Evolutionary conservation across 2,329 filamentous ascomycete genomes (phyloP), one percentile per base, ranked within the genome.

Genomic region (Cordyceps cateniannulata): DNA sequence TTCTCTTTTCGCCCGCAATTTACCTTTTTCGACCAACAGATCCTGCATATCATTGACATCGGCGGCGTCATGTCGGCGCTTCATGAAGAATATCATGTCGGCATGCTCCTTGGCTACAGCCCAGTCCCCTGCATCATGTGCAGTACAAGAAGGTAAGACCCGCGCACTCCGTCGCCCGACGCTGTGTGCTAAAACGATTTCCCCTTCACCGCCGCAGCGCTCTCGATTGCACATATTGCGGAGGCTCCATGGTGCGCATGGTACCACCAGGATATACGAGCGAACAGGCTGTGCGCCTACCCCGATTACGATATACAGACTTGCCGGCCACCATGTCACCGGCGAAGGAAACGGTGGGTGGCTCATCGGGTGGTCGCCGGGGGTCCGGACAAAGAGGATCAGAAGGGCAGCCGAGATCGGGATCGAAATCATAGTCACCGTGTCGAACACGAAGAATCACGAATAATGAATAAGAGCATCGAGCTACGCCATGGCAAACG

Each of bases 111-210:
- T 9, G 59, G 59, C 16, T 60, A 60, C 24, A 50, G 20, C 29
- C 59, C 59, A 24, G 59, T 60, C 3, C 59, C 51, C 8, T 60
- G 59, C 42, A 60, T 60, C 16, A 60, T 60, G 59, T 60, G 59
- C 59, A 60, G 16, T 32, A 49, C 35, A 9, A 38, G 44, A 48
- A 60, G 22, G 59, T 55, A 60, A 18, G 35, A 49, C 8, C 16
- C n/a, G 4, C 42, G 44, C 9, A 8, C 29, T 24, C 12, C 9
- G 4, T 16, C 16, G n/a, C 5, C 10, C 8, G 25, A 3, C 7
- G 29, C 5, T 40, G 14, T 3, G 38, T 40, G 38, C 38, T 40
- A 40, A 35, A 35, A 35, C 32, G 32, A 7, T 35, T 7, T 10
- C 40, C 16, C 24, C 12, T 24, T 18, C 22, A 10, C 22, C 22